These are phyloP conservation scores for Oryza meridionalis DNA, from an alignment of 176 grass and related monocot genomes.

Conservation along the genomic window DNA sequence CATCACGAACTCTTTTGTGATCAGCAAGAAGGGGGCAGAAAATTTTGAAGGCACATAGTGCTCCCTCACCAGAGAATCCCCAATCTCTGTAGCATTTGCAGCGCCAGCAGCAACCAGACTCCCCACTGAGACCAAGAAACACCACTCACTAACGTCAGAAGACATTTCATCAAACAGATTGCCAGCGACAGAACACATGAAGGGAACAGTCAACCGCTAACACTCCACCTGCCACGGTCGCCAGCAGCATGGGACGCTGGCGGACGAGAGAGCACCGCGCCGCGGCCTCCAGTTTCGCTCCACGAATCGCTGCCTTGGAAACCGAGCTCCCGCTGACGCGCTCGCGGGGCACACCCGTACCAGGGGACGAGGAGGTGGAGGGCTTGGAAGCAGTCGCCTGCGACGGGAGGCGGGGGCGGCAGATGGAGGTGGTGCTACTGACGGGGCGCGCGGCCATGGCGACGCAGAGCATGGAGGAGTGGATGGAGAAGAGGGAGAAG, in stretches of 20 bases:
- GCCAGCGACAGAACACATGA: not conserved
- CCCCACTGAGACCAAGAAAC: conserved; percentile 64
- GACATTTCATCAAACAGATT: conserved; percentile 46
- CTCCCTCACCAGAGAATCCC: conserved; percentile 64
- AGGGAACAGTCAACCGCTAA: not conserved
- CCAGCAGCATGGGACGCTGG: not conserved
- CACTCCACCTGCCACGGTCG: conserved; percentile 36
- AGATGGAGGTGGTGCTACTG: not conserved
- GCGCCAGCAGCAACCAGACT: conserved; percentile 56
- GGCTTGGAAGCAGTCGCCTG: not conserved
- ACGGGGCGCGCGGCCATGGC: conserved; percentile 43
- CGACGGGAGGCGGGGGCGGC: not conserved
- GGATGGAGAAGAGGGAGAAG: not conserved
- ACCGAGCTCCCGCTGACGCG: not conserved
- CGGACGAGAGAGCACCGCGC: not conserved
- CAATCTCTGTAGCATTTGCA: conserved; percentile 57
- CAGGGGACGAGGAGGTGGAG: conserved; percentile 3
- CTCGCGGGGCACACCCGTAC: not conserved
- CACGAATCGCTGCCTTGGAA: conserved; percentile 1
- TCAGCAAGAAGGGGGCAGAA: not conserved
- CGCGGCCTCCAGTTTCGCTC: not conserved
- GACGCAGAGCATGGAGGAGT: conserved; percentile 31
- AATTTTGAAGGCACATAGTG: not conserved
- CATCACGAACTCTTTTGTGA: not conserved
- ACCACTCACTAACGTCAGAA: not conserved